Base-by-base conservation (phyloP, 2,329 filamentous ascomycete genomes). In the Phaeosphaeria sp. region DNA sequence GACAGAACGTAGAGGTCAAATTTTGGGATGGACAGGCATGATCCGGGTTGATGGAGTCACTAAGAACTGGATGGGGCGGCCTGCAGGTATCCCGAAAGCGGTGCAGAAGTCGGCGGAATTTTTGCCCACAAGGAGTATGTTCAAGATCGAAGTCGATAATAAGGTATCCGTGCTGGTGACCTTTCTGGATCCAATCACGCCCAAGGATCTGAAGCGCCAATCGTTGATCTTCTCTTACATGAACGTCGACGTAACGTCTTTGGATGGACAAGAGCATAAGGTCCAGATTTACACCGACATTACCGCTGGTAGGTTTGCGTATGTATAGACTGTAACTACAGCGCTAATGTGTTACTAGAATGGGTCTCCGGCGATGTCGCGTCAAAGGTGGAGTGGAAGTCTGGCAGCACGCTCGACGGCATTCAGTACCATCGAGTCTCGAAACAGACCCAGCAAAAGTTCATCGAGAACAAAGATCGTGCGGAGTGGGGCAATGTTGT, bases 241-340 rank as follows among this genome's bases (percentile, higher is more conserved):
- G 54, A 79, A 89, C 25, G 84, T 90, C 23, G 83, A 82, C 10
- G 86, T 90, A 6, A 75, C 75, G 36, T 89, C 89, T 0, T 68
- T 85, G 2, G 90, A 93, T 73, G 88, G 87, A 11, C 71, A 71
- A 2, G 65, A 79, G 1, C 90, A 93, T 72, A 77, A 85, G 44
- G 87, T 92, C 1, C 85, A 91, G 68, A 68, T 93, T 4, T 93
- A 93, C 70, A 82, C 88, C 22, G 90, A 93, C 69, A 87, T 92
- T 41, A 88, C 89, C 52, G 88, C 86, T 54, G 87, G 87, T 89
- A 72, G 72, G 83, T 73, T 39, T 13, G 42, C 2, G 6, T 18
- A 9, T n/a, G 5, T 36, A 15, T 44, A 25, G n/a, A 41, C 13
- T 51, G 42, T 36, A 0, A 44, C 66, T 20, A 30, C 50, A 51